These are phyloP conservation scores for Uronychia setigera DNA, from an alignment of 73 alveolate genomes.

Conservation along the genomic window DNA sequence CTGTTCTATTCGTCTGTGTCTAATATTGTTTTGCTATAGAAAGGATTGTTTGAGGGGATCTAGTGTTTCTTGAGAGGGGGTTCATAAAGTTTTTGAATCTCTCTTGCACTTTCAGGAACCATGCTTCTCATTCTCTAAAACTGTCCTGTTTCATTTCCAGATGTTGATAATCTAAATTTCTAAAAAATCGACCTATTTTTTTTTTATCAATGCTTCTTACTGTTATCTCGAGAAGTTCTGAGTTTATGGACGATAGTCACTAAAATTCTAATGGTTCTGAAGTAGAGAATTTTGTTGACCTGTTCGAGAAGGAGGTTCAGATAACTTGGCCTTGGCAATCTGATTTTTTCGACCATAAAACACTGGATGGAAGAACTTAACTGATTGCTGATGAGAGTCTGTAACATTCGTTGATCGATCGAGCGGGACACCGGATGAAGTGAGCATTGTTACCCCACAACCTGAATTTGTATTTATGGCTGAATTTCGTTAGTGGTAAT, in stretches of 20 bases:
- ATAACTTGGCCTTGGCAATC: neutral
- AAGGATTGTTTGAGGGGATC: too few species aligned
- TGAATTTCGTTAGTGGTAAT: too few species aligned
- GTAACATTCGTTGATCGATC: too few species aligned
- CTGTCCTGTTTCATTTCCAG: neutral
- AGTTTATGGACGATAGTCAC: neutral
- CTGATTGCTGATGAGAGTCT: too few species aligned
- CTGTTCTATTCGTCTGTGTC: too few species aligned
- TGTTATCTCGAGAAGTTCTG: too few species aligned
- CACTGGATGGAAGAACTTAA: neutral
- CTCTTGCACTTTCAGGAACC: neutral
- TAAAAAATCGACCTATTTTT: neutral
- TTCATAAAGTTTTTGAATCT: neutral
- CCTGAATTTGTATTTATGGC: too few species aligned
- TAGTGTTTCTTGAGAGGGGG: neutral
- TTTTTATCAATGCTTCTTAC: neutral
- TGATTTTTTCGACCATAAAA: neutral
- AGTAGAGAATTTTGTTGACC: neutral
- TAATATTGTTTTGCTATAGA: too few species aligned
- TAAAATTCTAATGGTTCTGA: neutral
- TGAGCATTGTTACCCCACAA: too few species aligned
- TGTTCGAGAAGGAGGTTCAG: neutral
- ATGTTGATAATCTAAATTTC: neutral
- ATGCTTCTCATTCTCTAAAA: neutral
- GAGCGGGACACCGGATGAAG: too few species aligned